Percentiles rank a stretch among this genome's conserved stretches.
These are phyloP conservation scores for Glutinoglossum americanum DNA, from an alignment of 495 filamentous ascomycete species.

Conservation along the genomic window DNA sequence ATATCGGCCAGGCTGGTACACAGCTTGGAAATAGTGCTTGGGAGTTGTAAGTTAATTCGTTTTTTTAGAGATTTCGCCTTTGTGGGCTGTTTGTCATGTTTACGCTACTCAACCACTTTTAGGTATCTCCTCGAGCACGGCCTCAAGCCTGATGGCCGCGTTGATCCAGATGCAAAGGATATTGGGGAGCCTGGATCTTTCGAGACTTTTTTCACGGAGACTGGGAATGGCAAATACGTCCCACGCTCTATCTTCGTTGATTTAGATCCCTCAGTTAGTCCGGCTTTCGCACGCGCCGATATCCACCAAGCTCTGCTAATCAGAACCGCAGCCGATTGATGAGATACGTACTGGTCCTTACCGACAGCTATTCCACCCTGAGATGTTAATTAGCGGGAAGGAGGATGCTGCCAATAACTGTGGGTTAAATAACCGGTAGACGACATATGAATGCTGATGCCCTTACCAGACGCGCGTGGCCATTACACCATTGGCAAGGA, in stretches of 20 bases:
- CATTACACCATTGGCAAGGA: constrained; percentile 91
- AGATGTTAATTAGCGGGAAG: constrained; percentile 73
- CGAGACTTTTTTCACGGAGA: constrained; percentile 86
- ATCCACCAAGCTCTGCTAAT: constrained; percentile 7
- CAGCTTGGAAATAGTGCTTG: constrained; percentile 89
- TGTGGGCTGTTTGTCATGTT: background rate
- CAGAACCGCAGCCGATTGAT: constrained; percentile 42
- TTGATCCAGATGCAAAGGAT: constrained; percentile 40
- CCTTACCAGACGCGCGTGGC: constrained; percentile 49
- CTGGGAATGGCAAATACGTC: constrained; percentile 69
- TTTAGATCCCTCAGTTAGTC: constrained; percentile 57
- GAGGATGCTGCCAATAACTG: constrained; percentile 91
- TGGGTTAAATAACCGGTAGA: constrained; percentile 18
- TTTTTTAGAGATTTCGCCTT: background rate
- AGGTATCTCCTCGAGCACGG: constrained; percentile 88
- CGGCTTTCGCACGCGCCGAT: background rate
- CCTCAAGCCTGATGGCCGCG: constrained; percentile 52
- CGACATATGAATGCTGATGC: constrained; percentile 5
- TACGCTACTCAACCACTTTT: constrained; percentile 4
- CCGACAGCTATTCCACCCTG: constrained; percentile 76
- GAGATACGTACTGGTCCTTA: constrained; percentile 72
- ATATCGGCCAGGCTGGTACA: constrained; percentile 80
- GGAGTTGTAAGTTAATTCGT: constrained; percentile 52
- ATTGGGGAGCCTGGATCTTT: constrained; percentile 44
- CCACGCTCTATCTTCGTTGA: constrained; percentile 80